Evolutionary conservation across 225 moss, liverwort and hornwort genomes (phyloP).

Genomic region (Straminergon stramineum): DNA sequence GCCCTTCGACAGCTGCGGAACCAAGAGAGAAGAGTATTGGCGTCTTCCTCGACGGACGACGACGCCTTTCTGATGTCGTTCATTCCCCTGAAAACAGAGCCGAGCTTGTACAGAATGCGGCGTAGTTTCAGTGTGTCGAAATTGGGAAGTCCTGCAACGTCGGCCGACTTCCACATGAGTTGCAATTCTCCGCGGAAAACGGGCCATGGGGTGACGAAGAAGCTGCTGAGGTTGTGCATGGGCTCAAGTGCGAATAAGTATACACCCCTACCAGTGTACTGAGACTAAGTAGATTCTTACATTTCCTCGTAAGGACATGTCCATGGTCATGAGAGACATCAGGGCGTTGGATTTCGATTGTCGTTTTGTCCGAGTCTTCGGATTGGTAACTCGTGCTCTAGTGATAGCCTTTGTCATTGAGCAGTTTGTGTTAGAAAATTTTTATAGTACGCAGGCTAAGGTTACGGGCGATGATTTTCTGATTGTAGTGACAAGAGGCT

Average conservation of each 20-base stretch:
- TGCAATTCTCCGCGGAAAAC: conserved; percentile 16
- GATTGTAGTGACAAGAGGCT: neutral
- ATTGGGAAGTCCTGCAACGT: neutral
- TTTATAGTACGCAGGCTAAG: neutral
- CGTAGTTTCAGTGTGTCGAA: conserved; percentile 20
- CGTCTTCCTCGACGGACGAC: conserved; percentile 16
- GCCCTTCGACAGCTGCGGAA: conserved; percentile 32
- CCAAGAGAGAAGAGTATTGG: conserved; percentile 8
- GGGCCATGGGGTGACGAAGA: conserved; percentile 24
- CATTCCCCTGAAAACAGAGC: conserved; percentile 26
- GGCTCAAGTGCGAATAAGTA: conserved; percentile 13
- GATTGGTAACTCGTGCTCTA: neutral
- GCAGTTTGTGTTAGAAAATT: neutral
- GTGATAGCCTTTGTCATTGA: neutral
- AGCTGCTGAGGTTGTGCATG: conserved; percentile 28
- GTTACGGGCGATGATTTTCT: neutral
- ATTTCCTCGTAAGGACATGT: neutral
- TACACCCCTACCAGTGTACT: conserved; percentile 14
- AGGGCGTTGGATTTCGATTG: neutral
- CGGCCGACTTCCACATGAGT: neutral
- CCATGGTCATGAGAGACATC: neutral
- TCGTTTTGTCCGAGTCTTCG: neutral
- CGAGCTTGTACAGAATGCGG: conserved; percentile 11
- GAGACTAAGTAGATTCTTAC: neutral
- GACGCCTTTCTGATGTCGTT: conserved; percentile 43